Percentiles rank a stretch among this genome's conserved stretches.
These are phyloP conservation scores for Leucocoprinus leucothites DNA, from an alignment of 768 basidiomycete genomes.

Conservation along the genomic window DNA sequence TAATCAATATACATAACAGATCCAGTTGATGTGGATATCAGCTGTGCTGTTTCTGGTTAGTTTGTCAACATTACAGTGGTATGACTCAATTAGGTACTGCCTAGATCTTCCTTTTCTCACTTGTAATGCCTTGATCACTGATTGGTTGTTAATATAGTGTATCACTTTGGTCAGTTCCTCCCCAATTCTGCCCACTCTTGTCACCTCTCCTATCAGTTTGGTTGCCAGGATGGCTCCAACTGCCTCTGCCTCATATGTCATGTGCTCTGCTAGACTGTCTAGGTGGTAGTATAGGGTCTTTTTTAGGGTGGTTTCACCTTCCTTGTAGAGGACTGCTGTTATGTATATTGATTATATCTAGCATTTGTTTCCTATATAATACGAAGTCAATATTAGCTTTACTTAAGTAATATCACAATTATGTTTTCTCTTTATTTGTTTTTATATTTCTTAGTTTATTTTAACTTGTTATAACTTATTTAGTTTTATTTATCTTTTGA, in stretches of 20 bases:
- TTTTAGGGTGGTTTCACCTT: not conserved
- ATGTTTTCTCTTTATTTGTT: no score
- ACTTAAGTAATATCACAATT: no score
- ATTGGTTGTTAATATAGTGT: conserved; percentile 8
- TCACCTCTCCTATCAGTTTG: conserved; percentile 10
- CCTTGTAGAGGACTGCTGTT: no score
- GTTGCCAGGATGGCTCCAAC: conserved; percentile 19
- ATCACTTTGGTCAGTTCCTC: not conserved
- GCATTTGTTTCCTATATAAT: no score
- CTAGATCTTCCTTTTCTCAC: not conserved
- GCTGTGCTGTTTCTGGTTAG: no score
- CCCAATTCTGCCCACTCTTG: not conserved
- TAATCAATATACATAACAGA: no score
- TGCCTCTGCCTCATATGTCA: conserved; percentile 20
- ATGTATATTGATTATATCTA: no score
- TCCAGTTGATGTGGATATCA: no score
- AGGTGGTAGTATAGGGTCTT: conserved; percentile 14
- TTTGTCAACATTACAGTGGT: not conserved
- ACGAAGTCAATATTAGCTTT: no score
- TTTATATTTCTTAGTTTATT: no score
- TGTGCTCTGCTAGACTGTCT: conserved; percentile 14
- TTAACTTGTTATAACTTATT: no score
- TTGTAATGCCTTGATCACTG: not conserved
- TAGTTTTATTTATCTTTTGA: no score
- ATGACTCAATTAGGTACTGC: not conserved